These are phyloP conservation scores for Cercospora zeae-maydis DNA, from an alignment of 2,329 filamentous ascomycete genomes.

Conservation along the genomic window DNA sequence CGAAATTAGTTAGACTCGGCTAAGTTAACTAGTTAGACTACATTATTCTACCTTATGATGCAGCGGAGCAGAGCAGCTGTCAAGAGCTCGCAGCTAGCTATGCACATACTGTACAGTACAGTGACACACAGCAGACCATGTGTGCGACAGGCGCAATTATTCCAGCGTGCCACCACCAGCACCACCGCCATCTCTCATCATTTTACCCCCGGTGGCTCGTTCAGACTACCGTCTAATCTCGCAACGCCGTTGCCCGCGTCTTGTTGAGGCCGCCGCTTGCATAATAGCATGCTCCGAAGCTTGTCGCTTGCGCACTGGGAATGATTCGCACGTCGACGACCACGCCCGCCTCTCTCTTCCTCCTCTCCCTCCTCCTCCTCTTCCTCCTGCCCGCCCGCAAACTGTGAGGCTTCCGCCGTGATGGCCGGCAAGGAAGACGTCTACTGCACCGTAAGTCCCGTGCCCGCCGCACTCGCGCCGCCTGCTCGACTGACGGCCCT, in stretches of 20 bases:
- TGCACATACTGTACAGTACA: too few species aligned
- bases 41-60: too few species aligned
- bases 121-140: too few species aligned
- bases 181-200: too few species aligned
- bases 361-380: not conserved
- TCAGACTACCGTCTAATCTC: not conserved
- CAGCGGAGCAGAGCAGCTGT: too few species aligned
- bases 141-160: too few species aligned
- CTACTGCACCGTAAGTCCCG: slow-evolving; percentile 59
- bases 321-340: not conserved
- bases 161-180: too few species aligned
- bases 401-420: not conserved
- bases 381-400: not conserved
- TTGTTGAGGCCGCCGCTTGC: not conserved
- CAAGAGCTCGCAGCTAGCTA: too few species aligned
- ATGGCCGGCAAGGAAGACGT: slow-evolving; percentile 51
- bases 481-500: not conserved
- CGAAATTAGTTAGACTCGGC: too few species aligned
- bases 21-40: too few species aligned
- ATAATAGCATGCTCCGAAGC: not conserved
- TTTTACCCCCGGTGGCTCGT: not conserved
- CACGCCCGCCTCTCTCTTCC: not conserved
- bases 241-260: not conserved
- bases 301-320: not conserved
- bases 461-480: not conserved